A percentile compares a stretch with the other conserved stretches of the same genome.
Evolutionary conservation across 352 stramenopile species (phyloP).

Genomic region (Pythium brachiatum): DNA sequence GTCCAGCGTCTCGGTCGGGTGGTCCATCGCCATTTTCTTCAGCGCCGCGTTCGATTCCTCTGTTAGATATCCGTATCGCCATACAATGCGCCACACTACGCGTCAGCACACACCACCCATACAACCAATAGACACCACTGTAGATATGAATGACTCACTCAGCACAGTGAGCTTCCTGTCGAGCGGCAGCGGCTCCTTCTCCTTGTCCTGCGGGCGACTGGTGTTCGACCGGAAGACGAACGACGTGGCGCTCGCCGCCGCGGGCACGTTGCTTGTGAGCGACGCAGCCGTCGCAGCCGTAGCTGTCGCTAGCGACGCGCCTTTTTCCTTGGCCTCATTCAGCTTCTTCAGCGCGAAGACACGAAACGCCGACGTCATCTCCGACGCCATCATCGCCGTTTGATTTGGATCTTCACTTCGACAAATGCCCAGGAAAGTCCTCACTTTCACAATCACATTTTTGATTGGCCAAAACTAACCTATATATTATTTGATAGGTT

Average conservation of each 20-base stretch:
- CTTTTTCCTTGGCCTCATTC: constrained; percentile 59
- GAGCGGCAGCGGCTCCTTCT: constrained; percentile 31
- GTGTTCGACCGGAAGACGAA: constrained; percentile 36
- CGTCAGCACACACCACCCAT: not conserved
- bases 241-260: constrained; percentile 31
- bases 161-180: constrained; percentile 36
- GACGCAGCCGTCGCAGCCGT: constrained; percentile 43
- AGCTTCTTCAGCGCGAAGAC: constrained; percentile 80
- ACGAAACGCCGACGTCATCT: constrained; percentile 63
- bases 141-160: constrained; percentile 19
- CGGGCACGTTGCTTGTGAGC: constrained; percentile 47
- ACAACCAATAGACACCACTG: not conserved
- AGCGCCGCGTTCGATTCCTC: constrained; percentile 47
- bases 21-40: constrained; percentile 31
- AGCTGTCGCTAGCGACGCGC: constrained; percentile 52
- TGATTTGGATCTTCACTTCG: not conserved
- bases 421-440: not conserved
- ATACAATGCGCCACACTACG: too few relatives aligned
- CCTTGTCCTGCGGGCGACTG: constrained; percentile 6
- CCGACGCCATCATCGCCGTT: constrained; percentile 41
- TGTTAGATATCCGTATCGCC: constrained; percentile 21
- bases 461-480: constrained; percentile 12
- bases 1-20: constrained; percentile 36
- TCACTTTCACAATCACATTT: not conserved
- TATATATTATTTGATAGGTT: constrained; percentile 10